Base-by-base conservation (phyloP, 2,329 filamentous ascomycete species). In the Fusarium solani-melongenae region DNA sequence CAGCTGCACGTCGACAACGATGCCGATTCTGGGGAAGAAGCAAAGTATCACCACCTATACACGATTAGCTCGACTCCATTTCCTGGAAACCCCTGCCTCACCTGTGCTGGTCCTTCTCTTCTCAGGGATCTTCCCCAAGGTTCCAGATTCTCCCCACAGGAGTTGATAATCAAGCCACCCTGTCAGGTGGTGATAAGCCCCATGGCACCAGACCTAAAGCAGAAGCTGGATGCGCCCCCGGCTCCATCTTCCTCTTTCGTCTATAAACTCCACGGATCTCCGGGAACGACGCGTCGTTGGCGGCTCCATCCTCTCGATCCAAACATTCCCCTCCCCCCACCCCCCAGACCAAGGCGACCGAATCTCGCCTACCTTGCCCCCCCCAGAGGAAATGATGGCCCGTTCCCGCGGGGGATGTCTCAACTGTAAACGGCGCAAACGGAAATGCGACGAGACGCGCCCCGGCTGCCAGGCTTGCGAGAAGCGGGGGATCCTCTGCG, bases 351-450 rank as follows among this genome's bases (percentile, higher is more conserved):
- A 39, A n/a, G 36, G 17, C 36, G 36, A 39, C 24, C 10, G 29
- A 33, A 57, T 57, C 61, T 64, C 36, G 51, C 29, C n/a, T 46
- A 20, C 22, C 10, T 33, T 51, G 22, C 29, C 20, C 41, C 29
- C 39, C 46, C 38, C 17, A 66, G 8, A 51, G 46, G 27, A 51
- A 51, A 49, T 33, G 31, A 77, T 77, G 75, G 67, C 65, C 55
- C 67, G 76, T 53, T 77, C 76, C 12, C 74, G 76, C 14, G 70
- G 72, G 59, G 76, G 76, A n/a, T 77, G 76, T 63, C n/a, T 67
- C 49, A 78, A 74, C 61, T 77, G 76, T 71, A 77, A 77, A 65
- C 58, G 66, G 22, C 72, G 76, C 41, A 77, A 77, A 61, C 68
- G 74, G 11, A 78, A 78, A 61, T 77, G 76, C 51, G 76, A 78